Base-by-base conservation (phyloP, 2,329 filamentous ascomycete genomes). In the Moelleriella libera region DNA sequence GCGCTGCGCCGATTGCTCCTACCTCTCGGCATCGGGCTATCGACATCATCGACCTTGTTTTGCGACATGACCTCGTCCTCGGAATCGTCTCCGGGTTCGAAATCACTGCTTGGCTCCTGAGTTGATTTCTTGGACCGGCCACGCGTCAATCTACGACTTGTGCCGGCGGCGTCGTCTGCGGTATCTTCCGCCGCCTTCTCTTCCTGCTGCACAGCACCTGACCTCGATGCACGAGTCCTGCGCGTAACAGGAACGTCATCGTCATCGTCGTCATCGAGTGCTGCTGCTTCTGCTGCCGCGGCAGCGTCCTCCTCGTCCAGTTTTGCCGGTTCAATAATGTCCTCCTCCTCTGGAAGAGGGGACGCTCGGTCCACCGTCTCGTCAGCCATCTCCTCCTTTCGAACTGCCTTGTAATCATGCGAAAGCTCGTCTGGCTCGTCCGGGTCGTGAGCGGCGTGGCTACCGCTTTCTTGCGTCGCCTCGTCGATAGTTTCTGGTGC, bases 11-110 rank as follows among this genome's bases (percentile, higher is more conserved):
- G 60, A 45, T 54, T 60, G 49, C 65, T 65, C 50, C 70, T 68
- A 44, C 75, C 74, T 50, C 72, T 67, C 10, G 72, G 69, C 39
- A 68, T 70, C 5, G 72, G 70, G 48, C 71, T 77, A 5, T 70
- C 69, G 28, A 60, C 51, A 12, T 72, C 71, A 1, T 69, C 67
- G 7, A 69, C 68, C 8, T 68, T 64, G 31, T 63, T 63, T 41
- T 68, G 68, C 1, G 70, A 74, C 30, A 63, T 66, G 9, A 69
- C 71, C 7, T 71, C 74, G 29, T 78, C 76, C 5, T 71, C 76
- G 0, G 75, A 78, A 47, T 78, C 76, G 29, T 78, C 74, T 11
- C 68, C 73, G 14, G 76, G 76, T 47, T 80, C 76, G 54, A 80
- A 80, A 52, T 80, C 76, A 54, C 76, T 80, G 46, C 75, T 79